Base-by-base conservation (phyloP, 192 early-diverging fungal species). In the Backusella westeae region DNA sequence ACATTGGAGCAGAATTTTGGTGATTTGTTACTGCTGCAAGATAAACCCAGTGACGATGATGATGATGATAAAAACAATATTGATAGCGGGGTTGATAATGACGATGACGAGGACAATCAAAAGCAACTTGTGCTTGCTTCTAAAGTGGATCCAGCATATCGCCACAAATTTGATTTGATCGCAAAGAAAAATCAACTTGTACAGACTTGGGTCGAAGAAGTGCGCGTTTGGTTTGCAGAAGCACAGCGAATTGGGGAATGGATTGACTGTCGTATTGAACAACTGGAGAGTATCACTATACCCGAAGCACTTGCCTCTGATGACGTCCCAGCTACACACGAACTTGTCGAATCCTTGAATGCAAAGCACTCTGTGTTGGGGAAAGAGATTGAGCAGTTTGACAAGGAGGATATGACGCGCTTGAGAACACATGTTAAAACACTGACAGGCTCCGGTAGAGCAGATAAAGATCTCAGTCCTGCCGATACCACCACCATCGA, bases 401-500 rank as follows among this genome's bases (percentile, higher is more conserved):
- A 86, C 56, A 59, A 74, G 19, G 81, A 80, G 63, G 85, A 84
- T 44, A 84, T 86, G 76, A 67, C 85, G 10, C 80, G 85, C 36
- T 53, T 86, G 6, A 75, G 85, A 26, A 69, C 80, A 26, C 85
- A 86, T 73, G 85, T 84, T 3, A 86, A 84, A 56, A 74, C 69
- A 41, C 69, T 84, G 14, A 82, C 83, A 7, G 83, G 82, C 12
- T 71, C 63, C 1, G 69, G 65, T 26, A 56, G 73, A 44, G 75
- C 78, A 19, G 73, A 26, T n/a, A 77, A 85, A 69, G 77, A 80
- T 29, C 73, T 82, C 2, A 82, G 69, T 75, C 85, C 85, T 0
- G 85, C 85, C 34, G 85, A 86, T 52, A 84, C 85, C 1, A 84
- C 81, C 23, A 86, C 85, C 6, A 86, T 86, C 34, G 80, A 82